Conservation (phyloP, 2,329 filamentous ascomycete genomes). For the Penicillium sp. region DNA sequence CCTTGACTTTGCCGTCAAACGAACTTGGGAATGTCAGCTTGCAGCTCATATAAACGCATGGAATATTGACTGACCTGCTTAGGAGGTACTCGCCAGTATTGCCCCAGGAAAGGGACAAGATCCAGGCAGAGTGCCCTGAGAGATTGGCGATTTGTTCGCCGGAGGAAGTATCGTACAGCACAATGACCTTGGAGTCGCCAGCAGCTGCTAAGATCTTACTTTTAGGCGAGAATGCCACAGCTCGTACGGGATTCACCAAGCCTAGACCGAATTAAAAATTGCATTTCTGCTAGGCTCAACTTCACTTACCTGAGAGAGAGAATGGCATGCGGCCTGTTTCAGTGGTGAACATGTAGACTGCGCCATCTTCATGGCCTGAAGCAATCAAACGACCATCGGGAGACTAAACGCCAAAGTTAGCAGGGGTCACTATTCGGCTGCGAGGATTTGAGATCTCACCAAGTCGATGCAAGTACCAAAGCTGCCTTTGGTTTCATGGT, state of each 20-base stretch:
- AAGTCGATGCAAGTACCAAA: conserved; percentile 89
- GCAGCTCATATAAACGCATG: not conserved
- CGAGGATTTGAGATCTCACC: conserved; percentile 40
- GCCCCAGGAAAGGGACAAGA: conserved; percentile 90
- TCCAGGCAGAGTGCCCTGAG: conserved; percentile 77
- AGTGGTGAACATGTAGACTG: conserved; percentile 93
- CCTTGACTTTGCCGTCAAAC: conserved; percentile 91
- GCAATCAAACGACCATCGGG: conserved; percentile 80
- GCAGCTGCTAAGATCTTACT: conserved; percentile 82
- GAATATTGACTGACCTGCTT: conserved; percentile 59
- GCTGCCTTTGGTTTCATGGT: conserved; percentile 89
- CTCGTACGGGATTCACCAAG: conserved; percentile 79
- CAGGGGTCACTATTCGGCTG: not conserved
- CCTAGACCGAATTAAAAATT: conserved; percentile 51
- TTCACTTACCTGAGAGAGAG: conserved; percentile 68
- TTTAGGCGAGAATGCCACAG: conserved; percentile 82
- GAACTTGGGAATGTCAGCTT: conserved; percentile 49
- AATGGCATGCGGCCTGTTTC: conserved; percentile 80
- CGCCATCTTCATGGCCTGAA: conserved; percentile 88
- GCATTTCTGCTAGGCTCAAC: not conserved
- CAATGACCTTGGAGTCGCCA: conserved; percentile 84
- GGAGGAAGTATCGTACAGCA: conserved; percentile 85
- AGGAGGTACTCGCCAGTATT: conserved; percentile 87
- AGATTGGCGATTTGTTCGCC: conserved; percentile 91
- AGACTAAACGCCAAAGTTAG: conserved; percentile 44